Conservation (phyloP, 495 filamentous ascomycete species). For the Aspergillus kassunensis region DNA sequence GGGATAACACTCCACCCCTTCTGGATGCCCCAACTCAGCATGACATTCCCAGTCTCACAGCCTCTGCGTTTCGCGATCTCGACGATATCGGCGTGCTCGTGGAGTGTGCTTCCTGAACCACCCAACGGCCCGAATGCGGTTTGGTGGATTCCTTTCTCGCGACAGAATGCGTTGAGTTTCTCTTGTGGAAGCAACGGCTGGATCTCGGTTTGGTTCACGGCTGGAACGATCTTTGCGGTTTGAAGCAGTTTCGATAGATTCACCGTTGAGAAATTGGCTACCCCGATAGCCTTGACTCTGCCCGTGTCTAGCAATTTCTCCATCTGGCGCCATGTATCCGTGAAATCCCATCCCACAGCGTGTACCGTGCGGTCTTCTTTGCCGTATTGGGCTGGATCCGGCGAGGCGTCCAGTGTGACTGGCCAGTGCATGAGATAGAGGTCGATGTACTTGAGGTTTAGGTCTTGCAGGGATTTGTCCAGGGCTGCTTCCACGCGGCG, state of each 20-base stretch:
- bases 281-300: slow-evolving; percentile 51
- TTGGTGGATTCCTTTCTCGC: slow-evolving; percentile 51
- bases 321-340: slow-evolving; percentile 51
- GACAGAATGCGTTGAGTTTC: slow-evolving; percentile 49
- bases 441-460: slow-evolving; percentile 59
- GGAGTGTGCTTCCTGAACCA: slow-evolving; percentile 40
- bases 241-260: slow-evolving; percentile 41
- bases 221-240: slow-evolving; percentile 51
- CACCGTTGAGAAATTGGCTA: slow-evolving; percentile 50
- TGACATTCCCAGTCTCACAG: slow-evolving; percentile 55
- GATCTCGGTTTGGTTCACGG: slow-evolving; percentile 58
- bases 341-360: slow-evolving; percentile 37
- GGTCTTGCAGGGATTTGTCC: slow-evolving; percentile 55
- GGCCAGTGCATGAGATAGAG: slow-evolving; percentile 67
- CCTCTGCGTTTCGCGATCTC: slow-evolving; percentile 48
- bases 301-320: slow-evolving; percentile 28
- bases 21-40: slow-evolving; percentile 57
- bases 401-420: slow-evolving; percentile 52
- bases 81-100: slow-evolving; percentile 52
- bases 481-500: slow-evolving; percentile 50
- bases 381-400: slow-evolving; percentile 18
- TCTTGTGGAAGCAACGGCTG: slow-evolving; percentile 56
- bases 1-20: slow-evolving; percentile 58
- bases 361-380: slow-evolving; percentile 42
- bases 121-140: slow-evolving; percentile 64